These are phyloP conservation scores for Trichomonascaceae sp. DNA, from an alignment of 1,139 yeast genomes.

Conservation along the genomic window DNA sequence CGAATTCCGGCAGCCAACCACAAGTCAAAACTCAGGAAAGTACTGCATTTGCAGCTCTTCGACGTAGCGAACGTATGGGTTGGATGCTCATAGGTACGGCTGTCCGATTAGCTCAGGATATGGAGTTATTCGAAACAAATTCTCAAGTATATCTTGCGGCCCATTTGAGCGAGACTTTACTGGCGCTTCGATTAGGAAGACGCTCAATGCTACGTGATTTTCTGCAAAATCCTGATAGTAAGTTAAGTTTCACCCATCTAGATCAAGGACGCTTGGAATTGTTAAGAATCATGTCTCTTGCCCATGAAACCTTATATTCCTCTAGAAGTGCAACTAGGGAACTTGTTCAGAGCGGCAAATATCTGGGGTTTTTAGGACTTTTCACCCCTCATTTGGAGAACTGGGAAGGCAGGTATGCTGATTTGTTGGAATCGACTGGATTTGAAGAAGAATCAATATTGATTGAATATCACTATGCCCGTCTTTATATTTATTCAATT, in stretches of 20 bases:
- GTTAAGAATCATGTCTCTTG: constrained; percentile 70
- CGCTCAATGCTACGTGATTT: constrained; percentile 32
- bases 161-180: constrained; percentile 67
- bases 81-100: constrained; percentile 92
- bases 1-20: constrained; percentile 41
- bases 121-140: constrained; percentile 71
- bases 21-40: constrained; percentile 32
- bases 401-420: constrained; percentile 66
- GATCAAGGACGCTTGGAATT: constrained; percentile 79
- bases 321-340: constrained; percentile 34
- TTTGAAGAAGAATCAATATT: constrained; percentile 66
- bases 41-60: constrained; percentile 78
- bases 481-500: constrained; percentile 73
- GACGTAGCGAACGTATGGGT: constrained; percentile 83
- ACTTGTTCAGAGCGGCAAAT: constrained; percentile 45
- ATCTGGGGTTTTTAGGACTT: constrained; percentile 63
- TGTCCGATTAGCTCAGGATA: constrained; percentile 78
- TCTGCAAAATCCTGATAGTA: constrained; percentile 27
- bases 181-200: constrained; percentile 35
- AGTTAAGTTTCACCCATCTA: constrained; percentile 47
- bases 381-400: constrained; percentile 69
- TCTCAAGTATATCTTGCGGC: constrained; percentile 75
- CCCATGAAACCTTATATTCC: constrained; percentile 75
- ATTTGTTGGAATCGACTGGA: constrained; percentile 45
- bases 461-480: constrained; percentile 79